Evolutionary conservation across 2,329 filamentous ascomycete species (phyloP).

Genomic region (Aureobasidium leucospermi): DNA sequence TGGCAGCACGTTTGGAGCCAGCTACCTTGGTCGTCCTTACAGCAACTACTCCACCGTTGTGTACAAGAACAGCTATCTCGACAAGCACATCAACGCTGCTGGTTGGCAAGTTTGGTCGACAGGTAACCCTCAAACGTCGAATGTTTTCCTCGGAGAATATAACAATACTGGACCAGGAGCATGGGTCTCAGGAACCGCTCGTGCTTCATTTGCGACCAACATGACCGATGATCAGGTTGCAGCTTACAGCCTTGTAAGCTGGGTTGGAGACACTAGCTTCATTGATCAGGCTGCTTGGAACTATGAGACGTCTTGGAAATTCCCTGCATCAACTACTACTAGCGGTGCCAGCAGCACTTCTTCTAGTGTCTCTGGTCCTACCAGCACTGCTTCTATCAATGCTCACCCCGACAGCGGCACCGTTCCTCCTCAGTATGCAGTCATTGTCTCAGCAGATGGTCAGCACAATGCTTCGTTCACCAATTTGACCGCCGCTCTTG

Average conservation of each 20-base stretch:
- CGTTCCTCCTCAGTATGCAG: slow-evolving; percentile 33
- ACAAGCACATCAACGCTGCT: slow-evolving; percentile 47
- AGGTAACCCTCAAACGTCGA: slow-evolving; percentile 39
- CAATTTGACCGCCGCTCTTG: slow-evolving; percentile 30
- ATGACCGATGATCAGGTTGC: slow-evolving; percentile 29
- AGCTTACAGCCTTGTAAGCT: slow-evolving; percentile 31
- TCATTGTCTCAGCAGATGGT: slow-evolving; percentile 34
- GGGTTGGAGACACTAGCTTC: slow-evolving; percentile 36
- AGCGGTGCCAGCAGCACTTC: neutral
- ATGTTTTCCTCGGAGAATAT: slow-evolving; percentile 52
- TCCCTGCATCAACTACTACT: slow-evolving; percentile 18
- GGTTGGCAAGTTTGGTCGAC: slow-evolving; percentile 52
- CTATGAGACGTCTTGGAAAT: slow-evolving; percentile 30
- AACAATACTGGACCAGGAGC: slow-evolving; percentile 51
- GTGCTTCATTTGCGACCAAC: slow-evolving; percentile 42
- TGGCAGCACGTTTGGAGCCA: slow-evolving; percentile 30
- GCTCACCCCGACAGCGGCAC: slow-evolving; percentile 37
- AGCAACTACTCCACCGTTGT: slow-evolving; percentile 41
- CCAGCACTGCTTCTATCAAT: slow-evolving; percentile 26
- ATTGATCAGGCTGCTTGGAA: slow-evolving; percentile 36
- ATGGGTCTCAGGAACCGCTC: slow-evolving; percentile 37
- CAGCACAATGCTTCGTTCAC: slow-evolving; percentile 26
- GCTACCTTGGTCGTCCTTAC: slow-evolving; percentile 47
- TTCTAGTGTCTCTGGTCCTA: neutral
- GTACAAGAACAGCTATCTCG: slow-evolving; percentile 45